phyloP scores from a whole-genome alignment of 2,329 filamentous ascomycete species.

The Geosmithia flava region DNA sequence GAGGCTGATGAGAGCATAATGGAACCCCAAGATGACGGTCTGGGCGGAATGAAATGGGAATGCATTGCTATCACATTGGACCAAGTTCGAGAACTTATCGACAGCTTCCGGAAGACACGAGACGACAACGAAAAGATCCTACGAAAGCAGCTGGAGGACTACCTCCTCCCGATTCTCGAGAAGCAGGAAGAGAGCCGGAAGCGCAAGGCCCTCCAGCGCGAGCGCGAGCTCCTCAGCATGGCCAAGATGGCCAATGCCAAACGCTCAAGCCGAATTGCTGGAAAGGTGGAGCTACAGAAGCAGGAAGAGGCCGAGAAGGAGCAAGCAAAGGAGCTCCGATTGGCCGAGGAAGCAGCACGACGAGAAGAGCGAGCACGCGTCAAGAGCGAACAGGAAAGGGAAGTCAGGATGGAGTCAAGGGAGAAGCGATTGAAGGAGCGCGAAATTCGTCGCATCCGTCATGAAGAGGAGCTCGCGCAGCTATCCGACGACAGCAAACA shows the following conservation, averaged over 20 bases:
- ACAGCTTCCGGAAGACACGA: constrained; percentile 59
- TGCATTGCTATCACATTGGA: constrained; percentile 73
- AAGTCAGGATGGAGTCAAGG: constrained; percentile 68
- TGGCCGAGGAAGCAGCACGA: constrained; percentile 51
- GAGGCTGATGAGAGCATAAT: constrained; percentile 11
- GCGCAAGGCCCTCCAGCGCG: constrained; percentile 50
- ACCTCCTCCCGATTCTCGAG: constrained; percentile 76
- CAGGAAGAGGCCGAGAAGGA: constrained; percentile 60
- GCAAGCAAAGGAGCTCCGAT: constrained; percentile 37
- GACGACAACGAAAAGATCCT: constrained; percentile 79
- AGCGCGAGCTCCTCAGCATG: constrained; percentile 69
- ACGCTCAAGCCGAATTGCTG: constrained; percentile 78
- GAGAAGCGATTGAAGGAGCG: constrained; percentile 80
- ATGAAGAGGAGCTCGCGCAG: constrained; percentile 72
- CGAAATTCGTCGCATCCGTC: constrained; percentile 67
- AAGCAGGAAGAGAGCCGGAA: constrained; percentile 66
- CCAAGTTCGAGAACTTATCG: constrained; percentile 63
- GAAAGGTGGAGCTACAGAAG: constrained; percentile 66
- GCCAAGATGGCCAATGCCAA: constrained; percentile 91
- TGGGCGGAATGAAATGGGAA: constrained; percentile 78
- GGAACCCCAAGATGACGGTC: constrained; percentile 42
- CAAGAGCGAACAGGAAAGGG: constrained; percentile 58
- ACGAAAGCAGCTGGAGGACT: constrained; percentile 56
- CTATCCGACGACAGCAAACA: constrained; percentile 65
- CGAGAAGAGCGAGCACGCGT: constrained; percentile 52